Evolutionary conservation across 176 grass and related monocot species (phyloP), one percentile per base, ranked within the genome.

Genomic region (Hsuehochloa calcarea): DNA sequence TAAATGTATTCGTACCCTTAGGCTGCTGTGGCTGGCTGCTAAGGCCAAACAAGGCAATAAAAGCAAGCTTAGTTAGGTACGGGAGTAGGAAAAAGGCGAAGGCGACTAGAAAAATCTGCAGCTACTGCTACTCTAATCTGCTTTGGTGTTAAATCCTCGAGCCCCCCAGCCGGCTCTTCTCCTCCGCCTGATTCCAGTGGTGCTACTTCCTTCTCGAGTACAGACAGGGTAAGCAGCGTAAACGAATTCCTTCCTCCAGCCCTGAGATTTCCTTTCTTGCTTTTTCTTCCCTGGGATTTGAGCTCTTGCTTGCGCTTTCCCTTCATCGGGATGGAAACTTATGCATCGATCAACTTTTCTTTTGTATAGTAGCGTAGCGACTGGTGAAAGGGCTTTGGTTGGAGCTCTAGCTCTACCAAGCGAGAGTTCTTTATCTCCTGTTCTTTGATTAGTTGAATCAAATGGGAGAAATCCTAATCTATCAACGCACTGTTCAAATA

Each of bases 61-160:
- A 50, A 14, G 3, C 47, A 4, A 50, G 47, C 14, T 50, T 50
- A 15, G 47, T 50, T 50, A 1, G 47, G 47, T 16, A 50, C 47
- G 47, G 14, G 14, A 16, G 47, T 50, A 50, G 47, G 47, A 50
- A 16, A 49, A 50, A 50, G 47, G 47, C 47, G 1, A 50, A 50
- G 47, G 14, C 14, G 47, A 50, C 47, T 50, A 16, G 16, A 50
- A 45, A 50, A 50, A 50, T 50, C 47, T 50, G 45, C 10, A 14
- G 47, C 47, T 14, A 13, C 46, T 15, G 47, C 47, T 15, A 5
- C 47, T 14, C 47, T 16, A 49, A 50, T 50, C 6, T 2, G 43
- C 55, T 52, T 67, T 55, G 58, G 50, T 74, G 82, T 81, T 82
- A 90, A 80, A 87, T 87, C 89, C 77, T 87, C 89, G 75, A 91